These are phyloP conservation scores for Nelumbo lutea DNA, from an alignment of 164 flowering plant species.

Conservation along the genomic window DNA sequence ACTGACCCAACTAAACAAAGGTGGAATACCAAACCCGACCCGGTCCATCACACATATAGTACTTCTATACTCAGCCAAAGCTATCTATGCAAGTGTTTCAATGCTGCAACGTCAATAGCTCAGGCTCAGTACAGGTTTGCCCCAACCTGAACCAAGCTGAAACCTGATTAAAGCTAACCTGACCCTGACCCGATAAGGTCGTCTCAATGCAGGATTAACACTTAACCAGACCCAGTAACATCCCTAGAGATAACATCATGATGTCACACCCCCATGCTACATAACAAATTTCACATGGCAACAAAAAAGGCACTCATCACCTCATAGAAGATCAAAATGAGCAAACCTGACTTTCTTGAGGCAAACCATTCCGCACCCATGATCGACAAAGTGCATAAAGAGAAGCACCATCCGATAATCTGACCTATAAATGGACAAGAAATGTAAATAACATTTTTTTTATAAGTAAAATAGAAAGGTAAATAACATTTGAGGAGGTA, in stretches of 20 bases:
- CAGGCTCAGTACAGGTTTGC: too few relatives aligned
- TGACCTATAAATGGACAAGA: constrained; percentile 42
- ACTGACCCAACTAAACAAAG: too few relatives aligned
- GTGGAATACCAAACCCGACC: too few relatives aligned
- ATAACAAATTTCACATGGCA: background rate
- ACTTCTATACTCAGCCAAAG: too few relatives aligned
- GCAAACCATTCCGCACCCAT: constrained; percentile 76
- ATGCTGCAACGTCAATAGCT: too few relatives aligned
- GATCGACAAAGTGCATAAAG: constrained; percentile 86
- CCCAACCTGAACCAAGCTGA: too few relatives aligned
- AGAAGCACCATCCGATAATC: constrained; percentile 59
- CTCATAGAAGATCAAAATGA: background rate
- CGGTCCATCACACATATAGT: too few relatives aligned
- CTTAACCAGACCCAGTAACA: too few relatives aligned
- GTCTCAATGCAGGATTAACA: too few relatives aligned
- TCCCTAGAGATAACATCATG: background rate
- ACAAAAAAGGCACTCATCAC: background rate
- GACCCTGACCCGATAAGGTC: too few relatives aligned
- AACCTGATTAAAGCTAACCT: too few relatives aligned
- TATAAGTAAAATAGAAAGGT: background rate
- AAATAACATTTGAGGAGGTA: background rate
- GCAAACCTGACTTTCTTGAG: constrained; percentile 70
- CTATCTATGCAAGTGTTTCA: too few relatives aligned
- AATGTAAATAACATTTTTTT: background rate
- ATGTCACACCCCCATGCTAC: background rate